These are phyloP conservation scores for Aspergillus intermedius DNA, from an alignment of 2,329 filamentous ascomycete species.

Conservation along the genomic window DNA sequence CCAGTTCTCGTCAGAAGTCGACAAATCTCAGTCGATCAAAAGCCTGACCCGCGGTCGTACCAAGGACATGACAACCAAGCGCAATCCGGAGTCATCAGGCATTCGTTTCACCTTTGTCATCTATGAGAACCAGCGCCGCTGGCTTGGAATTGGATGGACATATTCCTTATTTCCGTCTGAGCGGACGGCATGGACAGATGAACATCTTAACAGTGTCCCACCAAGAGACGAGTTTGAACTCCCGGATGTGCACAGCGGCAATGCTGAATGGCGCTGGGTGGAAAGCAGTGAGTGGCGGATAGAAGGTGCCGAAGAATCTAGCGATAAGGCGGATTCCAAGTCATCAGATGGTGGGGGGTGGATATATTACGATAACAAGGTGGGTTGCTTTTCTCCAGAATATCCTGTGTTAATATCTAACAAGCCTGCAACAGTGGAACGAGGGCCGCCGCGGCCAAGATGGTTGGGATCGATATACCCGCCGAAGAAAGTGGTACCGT, in stretches of 20 bases:
- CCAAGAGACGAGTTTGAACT: conserved; percentile 66
- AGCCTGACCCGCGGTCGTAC: conserved; percentile 40
- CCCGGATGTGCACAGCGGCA: conserved; percentile 59
- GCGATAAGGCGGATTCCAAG: conserved; percentile 34
- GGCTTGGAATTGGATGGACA: conserved; percentile 94
- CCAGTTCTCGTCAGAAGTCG: conserved; percentile 47
- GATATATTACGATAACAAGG: conserved; percentile 98
- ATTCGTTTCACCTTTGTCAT: conserved; percentile 95
- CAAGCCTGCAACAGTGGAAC: conserved; percentile 60
- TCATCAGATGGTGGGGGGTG: conserved; percentile 63
- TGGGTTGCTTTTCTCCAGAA: conserved; percentile 31
- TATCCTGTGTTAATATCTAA: conserved; percentile 2
- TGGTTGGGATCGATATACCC: conserved; percentile 90
- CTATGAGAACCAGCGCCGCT: conserved; percentile 92
- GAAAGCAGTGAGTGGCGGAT: conserved; percentile 79
- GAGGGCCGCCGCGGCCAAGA: conserved; percentile 77
- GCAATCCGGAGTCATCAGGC: conserved; percentile 55
- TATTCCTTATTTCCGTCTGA: conserved; percentile 86
- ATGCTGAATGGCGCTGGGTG: conserved; percentile 72
- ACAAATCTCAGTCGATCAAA: conserved; percentile 17
- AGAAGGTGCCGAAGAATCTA: conserved; percentile 53
- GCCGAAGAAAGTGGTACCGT: conserved; percentile 89
- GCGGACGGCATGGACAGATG: conserved; percentile 86
- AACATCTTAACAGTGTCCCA: conserved; percentile 77
- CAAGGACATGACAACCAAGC: conserved; percentile 42